These are phyloP conservation scores for Mortierella sp. DNA, from an alignment of 371 early-diverging fungal species.

Conservation along the genomic window DNA sequence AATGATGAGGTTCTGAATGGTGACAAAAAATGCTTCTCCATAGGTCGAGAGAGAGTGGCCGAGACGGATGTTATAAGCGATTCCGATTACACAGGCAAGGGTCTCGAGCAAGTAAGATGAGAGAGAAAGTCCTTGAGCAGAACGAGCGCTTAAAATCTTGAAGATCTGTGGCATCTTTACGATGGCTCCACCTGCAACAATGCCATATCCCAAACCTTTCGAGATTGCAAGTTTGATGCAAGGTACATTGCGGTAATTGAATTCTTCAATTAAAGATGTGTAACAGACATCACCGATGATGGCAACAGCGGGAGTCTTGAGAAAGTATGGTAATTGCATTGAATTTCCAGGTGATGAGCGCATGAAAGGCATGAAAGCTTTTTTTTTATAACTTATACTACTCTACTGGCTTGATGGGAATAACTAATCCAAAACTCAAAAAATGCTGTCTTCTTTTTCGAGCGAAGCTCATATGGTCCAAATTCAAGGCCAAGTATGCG, in stretches of 20 bases:
- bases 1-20: constrained; percentile 84
- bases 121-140: constrained; percentile 87
- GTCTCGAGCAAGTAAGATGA: constrained; percentile 88
- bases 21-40: constrained; percentile 88
- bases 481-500: too few relatives aligned
- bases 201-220: constrained; percentile 92
- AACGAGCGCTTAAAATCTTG: constrained; percentile 80
- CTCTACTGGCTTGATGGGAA: too few relatives aligned
- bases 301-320: constrained; percentile 68
- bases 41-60: constrained; percentile 93
- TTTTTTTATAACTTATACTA: too few relatives aligned
- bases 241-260: constrained; percentile 70
- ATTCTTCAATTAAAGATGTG: constrained; percentile 71
- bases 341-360: not conserved
- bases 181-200: constrained; percentile 90
- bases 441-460: too few relatives aligned
- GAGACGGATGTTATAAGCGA: constrained; percentile 88
- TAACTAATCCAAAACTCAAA: too few relatives aligned
- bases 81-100: constrained; percentile 76
- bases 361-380: too few relatives aligned
- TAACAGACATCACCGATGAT: constrained; percentile 84
- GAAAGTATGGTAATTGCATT: constrained; percentile 61
- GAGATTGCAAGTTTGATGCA: constrained; percentile 89
- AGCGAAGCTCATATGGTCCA: too few relatives aligned
- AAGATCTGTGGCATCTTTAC: constrained; percentile 97